Conservation (phyloP, 306 rosid genomes). For the Heteromeles arbutifolia region DNA sequence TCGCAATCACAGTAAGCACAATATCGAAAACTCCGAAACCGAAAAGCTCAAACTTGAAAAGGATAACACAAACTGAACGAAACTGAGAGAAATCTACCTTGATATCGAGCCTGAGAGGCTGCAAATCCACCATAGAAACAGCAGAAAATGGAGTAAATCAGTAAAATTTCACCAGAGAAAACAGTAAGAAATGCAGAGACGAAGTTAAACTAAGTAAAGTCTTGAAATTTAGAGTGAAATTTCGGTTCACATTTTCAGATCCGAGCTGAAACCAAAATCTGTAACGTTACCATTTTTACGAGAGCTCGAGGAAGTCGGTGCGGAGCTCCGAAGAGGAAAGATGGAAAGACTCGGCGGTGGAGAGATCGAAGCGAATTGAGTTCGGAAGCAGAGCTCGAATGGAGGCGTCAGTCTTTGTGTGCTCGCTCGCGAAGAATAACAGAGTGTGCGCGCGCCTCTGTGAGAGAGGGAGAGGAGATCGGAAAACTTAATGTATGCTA, state of each 20-base stretch:
- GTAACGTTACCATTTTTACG: neutral
- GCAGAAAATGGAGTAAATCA: neutral
- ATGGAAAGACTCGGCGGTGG: neutral
- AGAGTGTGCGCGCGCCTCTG: neutral
- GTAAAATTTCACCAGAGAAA: neutral
- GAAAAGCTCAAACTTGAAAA: neutral
- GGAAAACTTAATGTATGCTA: neutral
- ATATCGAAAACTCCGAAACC: neutral
- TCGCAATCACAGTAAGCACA: neutral
- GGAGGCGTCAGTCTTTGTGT: neutral
- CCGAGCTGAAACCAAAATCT: neutral
- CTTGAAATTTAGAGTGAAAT: neutral
- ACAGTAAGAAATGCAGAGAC: neutral
- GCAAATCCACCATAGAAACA: neutral
- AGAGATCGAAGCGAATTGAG: neutral
- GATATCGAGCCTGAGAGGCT: slow-evolving; percentile 37
- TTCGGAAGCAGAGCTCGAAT: neutral
- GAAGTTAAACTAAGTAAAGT: neutral
- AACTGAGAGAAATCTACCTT: slow-evolving; percentile 13
- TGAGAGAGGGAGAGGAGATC: neutral
- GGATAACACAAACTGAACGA: neutral
- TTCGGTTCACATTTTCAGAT: neutral
- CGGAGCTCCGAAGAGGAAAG: neutral
- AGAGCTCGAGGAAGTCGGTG: neutral
- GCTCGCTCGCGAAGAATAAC: neutral